These are phyloP conservation scores for Kwoniella shandongensis DNA, from an alignment of 768 basidiomycete genomes.

Conservation along the genomic window DNA sequence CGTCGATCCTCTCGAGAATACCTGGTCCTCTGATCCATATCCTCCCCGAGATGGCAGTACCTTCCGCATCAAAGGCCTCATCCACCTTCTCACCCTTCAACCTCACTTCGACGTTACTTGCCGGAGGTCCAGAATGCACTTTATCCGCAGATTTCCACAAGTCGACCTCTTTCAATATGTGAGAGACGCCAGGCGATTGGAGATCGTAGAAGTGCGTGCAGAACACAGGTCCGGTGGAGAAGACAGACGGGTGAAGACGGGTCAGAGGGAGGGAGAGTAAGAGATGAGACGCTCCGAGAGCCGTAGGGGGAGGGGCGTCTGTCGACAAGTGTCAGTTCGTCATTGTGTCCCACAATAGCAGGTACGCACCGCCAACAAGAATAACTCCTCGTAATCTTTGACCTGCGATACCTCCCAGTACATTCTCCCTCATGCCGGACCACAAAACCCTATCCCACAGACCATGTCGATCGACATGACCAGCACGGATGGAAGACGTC, in stretches of 20 bases:
- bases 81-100: constrained; percentile 74
- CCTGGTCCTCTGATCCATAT: constrained; percentile 68
- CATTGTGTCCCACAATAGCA: constrained; percentile 5
- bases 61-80: constrained; percentile 53
- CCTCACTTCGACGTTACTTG: constrained; percentile 80
- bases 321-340: constrained; percentile 5
- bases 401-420: constrained; percentile 64
- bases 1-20: constrained; percentile 61
- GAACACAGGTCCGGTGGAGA: constrained; percentile 73
- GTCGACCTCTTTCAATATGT: constrained; percentile 52
- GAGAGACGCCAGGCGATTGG: constrained; percentile 58
- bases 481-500: constrained; percentile 65
- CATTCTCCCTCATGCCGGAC: constrained; percentile 63
- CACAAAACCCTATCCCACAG: constrained; percentile 83
- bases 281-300: constrained; percentile 61
- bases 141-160: constrained; percentile 18
- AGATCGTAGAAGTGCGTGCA: constrained; percentile 82
- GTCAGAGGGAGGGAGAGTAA: constrained; percentile 76
- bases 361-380: constrained; percentile 66
- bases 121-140: constrained; percentile 72
- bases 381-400: constrained; percentile 67
- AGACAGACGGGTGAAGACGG: constrained; percentile 60
- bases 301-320: constrained; percentile 28
- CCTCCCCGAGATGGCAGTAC: constrained; percentile 24
- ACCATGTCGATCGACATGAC: constrained; percentile 73